These are phyloP conservation scores for Hortiboletus campestris DNA, from an alignment of 768 basidiomycete genomes.

Conservation along the genomic window DNA sequence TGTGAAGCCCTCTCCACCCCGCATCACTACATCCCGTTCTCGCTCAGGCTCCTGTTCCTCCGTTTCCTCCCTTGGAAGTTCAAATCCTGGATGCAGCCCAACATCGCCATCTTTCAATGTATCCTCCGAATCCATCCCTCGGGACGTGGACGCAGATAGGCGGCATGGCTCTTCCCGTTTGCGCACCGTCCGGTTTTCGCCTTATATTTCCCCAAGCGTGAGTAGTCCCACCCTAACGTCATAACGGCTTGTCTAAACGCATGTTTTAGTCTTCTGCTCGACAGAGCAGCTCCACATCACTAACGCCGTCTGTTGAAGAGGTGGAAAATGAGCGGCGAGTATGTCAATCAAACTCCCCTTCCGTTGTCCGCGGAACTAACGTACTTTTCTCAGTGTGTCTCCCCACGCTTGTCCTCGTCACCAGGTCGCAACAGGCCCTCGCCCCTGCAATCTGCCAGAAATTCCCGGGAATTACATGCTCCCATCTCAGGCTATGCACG, in stretches of 20 bases:
- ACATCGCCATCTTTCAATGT: conserved; percentile 38
- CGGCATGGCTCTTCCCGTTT: conserved; percentile 28
- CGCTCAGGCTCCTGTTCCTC: conserved; percentile 47
- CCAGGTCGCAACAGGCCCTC: conserved; percentile 43
- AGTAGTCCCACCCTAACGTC: not conserved
- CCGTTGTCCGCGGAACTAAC: conserved; percentile 34
- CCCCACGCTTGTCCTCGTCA: conserved; percentile 41
- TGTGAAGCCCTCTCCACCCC: conserved; percentile 32
- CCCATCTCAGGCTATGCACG: conserved; percentile 82
- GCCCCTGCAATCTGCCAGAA: conserved; percentile 46
- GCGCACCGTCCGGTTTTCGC: conserved; percentile 30
- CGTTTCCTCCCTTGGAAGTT: conserved; percentile 42
- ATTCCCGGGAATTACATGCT: conserved; percentile 54
- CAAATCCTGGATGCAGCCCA: conserved; percentile 31
- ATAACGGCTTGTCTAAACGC: not conserved
- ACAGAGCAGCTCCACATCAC: conserved; percentile 47
- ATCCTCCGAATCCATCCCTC: conserved; percentile 22
- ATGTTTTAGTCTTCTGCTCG: conserved; percentile 39
- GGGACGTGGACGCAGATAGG: conserved; percentile 32
- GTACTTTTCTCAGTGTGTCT: conserved; percentile 26
- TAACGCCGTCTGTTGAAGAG: conserved; percentile 21
- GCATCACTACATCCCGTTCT: conserved; percentile 24
- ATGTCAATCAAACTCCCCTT: conserved; percentile 31
- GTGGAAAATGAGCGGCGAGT: conserved; percentile 29
- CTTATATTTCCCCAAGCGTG: conserved; percentile 30